Conservation (phyloP, 108 stramenopile species). For the Cyclotella kingstonii region DNA sequence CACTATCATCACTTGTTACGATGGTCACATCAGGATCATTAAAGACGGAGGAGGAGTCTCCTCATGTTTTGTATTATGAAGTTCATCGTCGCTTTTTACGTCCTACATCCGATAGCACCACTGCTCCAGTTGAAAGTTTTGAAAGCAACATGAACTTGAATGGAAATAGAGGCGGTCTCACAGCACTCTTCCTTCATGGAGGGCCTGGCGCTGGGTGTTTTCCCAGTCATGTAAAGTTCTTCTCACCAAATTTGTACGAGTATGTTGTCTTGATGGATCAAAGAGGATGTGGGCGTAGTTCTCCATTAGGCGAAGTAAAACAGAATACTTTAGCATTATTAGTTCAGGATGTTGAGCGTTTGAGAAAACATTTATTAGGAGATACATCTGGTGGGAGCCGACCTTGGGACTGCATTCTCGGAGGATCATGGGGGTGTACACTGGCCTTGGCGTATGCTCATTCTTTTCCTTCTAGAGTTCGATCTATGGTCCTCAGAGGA, state of each 20-base stretch:
- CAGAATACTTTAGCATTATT: constrained; percentile 52
- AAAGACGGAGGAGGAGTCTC: constrained; percentile 32
- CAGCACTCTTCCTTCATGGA: constrained; percentile 79
- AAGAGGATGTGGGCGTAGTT: constrained; percentile 72
- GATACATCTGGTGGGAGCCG: constrained; percentile 2
- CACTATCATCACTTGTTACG: constrained; percentile 12
- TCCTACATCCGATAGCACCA: constrained; percentile 1
- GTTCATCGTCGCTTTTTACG: constrained; percentile 33
- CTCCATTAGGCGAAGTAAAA: constrained; percentile 44
- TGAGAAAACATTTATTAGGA: constrained; percentile 55
- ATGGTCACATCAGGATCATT: constrained; percentile 23
- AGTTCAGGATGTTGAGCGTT: constrained; percentile 74
- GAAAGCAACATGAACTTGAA: background rate
- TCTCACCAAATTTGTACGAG: constrained; percentile 68
- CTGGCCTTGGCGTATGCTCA: constrained; percentile 84
- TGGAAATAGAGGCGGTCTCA: constrained; percentile 8
- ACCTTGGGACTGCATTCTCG: constrained; percentile 78
- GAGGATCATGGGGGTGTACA: constrained; percentile 90
- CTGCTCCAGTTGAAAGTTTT: background rate
- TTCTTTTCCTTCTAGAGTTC: constrained; percentile 50
- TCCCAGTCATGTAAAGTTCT: constrained; percentile 73
- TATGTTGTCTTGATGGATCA: constrained; percentile 80
- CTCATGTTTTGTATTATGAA: constrained; percentile 42
- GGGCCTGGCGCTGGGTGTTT: constrained; percentile 83
- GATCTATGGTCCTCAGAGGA: constrained; percentile 74